These are phyloP conservation scores for slime mould (Dictyostelium discoideum) DNA, from an alignment of 78 protist genomes.

Conservation along the genomic window DNA sequence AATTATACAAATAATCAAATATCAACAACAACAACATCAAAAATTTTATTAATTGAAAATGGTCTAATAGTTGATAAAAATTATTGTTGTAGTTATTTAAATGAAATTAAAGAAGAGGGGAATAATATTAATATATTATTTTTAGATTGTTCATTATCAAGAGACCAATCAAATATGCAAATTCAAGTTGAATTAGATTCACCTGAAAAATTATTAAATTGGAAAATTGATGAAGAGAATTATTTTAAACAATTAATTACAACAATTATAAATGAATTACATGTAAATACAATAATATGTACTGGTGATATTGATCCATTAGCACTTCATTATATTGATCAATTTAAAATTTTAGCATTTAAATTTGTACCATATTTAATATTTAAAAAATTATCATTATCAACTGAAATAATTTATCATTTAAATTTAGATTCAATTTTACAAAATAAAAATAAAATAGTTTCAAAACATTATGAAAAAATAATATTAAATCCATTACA, in stretches of 20 bases:
- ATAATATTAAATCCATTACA: neutral
- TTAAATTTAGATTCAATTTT: neutral
- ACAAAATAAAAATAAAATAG: neutral
- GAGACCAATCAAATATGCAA: neutral
- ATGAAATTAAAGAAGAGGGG: neutral
- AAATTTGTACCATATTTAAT: neutral
- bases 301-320: constrained; percentile 31
- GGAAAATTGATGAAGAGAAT: constrained; percentile 46
- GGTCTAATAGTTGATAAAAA: neutral
- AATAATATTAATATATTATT: neutral
- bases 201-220: neutral
- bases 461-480: neutral
- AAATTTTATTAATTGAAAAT: neutral
- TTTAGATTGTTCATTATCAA: neutral
- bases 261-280: neutral
- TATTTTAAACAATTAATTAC: neutral
- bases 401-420: neutral
- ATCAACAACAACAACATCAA: neutral
- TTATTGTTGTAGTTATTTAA: neutral
- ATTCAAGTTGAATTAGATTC: constrained; percentile 4
- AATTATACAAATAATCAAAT: neutral
- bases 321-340: constrained; percentile 27
- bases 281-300: neutral
- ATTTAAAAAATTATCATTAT: neutral
- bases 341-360: neutral